Evolutionary conservation across 2,329 filamentous ascomycete genomes (phyloP).

Genomic region (Neofusicoccum kwambonambiense): DNA sequence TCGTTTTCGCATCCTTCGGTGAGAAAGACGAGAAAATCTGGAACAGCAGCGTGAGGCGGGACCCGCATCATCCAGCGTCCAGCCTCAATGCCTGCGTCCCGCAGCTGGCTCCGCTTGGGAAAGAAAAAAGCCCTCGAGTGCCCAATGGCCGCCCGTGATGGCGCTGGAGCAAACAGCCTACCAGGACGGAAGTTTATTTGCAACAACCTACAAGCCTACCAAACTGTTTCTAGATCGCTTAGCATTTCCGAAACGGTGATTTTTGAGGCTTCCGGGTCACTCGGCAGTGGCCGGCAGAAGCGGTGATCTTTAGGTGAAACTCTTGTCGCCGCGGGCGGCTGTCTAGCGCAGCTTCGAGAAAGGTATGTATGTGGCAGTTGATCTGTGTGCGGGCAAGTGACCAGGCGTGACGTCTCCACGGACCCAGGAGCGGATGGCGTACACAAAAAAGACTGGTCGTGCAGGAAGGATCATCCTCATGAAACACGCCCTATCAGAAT

Average conservation of each 20-base stretch:
- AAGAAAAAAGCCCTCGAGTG: neutral
- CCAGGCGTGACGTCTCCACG: neutral
- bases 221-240: conserved; percentile 12
- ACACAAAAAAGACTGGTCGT: neutral
- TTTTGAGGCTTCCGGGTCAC: neutral
- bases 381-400: neutral
- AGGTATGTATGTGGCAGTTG: conserved; percentile 1
- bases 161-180: neutral
- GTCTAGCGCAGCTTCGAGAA: conserved; percentile 6
- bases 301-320: conserved; percentile 1
- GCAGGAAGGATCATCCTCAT: neutral
- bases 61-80: neutral
- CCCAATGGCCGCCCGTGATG: neutral
- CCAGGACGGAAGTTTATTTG: conserved; percentile 17
- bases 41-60: neutral
- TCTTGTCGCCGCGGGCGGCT: neutral
- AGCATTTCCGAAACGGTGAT: conserved; percentile 9
- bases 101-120: neutral
- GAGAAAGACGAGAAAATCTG: neutral
- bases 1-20: neutral
- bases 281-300: conserved; percentile 7
- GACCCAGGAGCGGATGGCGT: neutral
- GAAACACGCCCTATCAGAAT: conserved; percentile 6
- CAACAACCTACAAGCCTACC: conserved; percentile 14
- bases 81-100: neutral